These are phyloP conservation scores for Hyparrhenia diplandra DNA, from an alignment of 176 grass and related monocot species.

Conservation along the genomic window DNA sequence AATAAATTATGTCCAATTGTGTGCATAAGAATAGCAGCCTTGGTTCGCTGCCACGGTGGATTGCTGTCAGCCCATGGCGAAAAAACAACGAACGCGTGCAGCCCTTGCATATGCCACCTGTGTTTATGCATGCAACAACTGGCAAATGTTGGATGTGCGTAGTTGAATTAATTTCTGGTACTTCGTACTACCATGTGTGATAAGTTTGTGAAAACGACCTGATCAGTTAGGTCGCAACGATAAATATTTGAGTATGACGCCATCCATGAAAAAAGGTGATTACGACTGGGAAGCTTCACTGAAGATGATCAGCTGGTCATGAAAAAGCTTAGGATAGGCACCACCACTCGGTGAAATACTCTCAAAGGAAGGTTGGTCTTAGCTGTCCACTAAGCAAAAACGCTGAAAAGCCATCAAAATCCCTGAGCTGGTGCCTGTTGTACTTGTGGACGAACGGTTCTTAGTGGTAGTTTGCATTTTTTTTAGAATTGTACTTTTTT, in stretches of 20 bases:
- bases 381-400: conserved; percentile 9
- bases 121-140: background rate
- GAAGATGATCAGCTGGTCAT: background rate
- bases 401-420: background rate
- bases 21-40: too few species aligned
- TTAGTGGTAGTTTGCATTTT: too few species aligned
- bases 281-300: background rate
- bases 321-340: background rate
- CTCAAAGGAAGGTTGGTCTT: background rate
- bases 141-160: background rate
- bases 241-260: background rate
- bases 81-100: background rate
- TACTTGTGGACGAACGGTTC: background rate
- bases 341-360: background rate
- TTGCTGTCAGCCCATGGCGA: background rate
- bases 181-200: background rate
- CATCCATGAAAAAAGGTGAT: background rate
- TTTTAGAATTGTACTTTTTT: too few species aligned
- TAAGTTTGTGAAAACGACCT: background rate
- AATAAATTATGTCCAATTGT: background rate
- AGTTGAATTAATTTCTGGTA: background rate
- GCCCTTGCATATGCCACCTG: background rate
- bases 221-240: background rate
- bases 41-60: background rate
- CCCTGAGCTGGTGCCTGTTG: background rate